phyloP scores from a whole-genome alignment of 495 filamentous ascomycete genomes.

The Xylaria scruposa region DNA sequence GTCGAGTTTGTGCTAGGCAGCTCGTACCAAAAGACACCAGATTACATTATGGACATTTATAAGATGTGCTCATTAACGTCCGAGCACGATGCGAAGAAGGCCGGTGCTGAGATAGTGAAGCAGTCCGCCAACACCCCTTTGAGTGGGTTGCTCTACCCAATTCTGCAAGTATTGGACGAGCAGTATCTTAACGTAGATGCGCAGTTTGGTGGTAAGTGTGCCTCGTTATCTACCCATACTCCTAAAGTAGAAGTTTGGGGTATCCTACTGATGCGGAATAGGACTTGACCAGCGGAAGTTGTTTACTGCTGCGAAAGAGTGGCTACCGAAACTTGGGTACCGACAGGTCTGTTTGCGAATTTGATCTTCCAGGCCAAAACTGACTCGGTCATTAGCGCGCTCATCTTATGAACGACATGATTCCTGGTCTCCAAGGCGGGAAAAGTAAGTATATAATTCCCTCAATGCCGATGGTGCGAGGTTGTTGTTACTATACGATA shows the following conservation, averaged over 20 bases:
- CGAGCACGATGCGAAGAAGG: conserved; percentile 79
- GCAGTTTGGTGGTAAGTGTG: conserved; percentile 68
- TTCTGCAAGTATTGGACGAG: conserved; percentile 92
- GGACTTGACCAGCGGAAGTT: conserved; percentile 87
- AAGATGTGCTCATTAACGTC: conserved; percentile 63
- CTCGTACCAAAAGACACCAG: conserved; percentile 74
- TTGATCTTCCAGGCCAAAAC: neutral
- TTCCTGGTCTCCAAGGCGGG: conserved; percentile 79
- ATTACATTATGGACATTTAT: conserved; percentile 81
- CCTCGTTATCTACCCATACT: neutral
- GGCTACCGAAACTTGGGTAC: conserved; percentile 74
- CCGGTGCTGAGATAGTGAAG: conserved; percentile 93
- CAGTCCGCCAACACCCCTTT: conserved; percentile 78
- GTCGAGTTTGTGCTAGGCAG: conserved; percentile 85
- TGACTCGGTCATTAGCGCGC: conserved; percentile 58
- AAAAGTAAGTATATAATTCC: conserved; percentile 64
- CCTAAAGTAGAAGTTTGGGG: neutral
- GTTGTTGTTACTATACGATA: neutral
- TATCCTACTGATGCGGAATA: conserved; percentile 4
- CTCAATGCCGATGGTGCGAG: neutral
- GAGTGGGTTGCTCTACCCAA: conserved; percentile 82
- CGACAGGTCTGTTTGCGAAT: conserved; percentile 48
- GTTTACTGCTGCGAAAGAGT: conserved; percentile 79
- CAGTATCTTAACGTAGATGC: conserved; percentile 85
- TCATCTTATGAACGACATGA: conserved; percentile 91